A percentile compares a stretch with the other conserved stretches of the same genome.
These are phyloP conservation scores for Metschnikowia koreensis DNA, from an alignment of 805 yeast genomes.

Conservation along the genomic window DNA sequence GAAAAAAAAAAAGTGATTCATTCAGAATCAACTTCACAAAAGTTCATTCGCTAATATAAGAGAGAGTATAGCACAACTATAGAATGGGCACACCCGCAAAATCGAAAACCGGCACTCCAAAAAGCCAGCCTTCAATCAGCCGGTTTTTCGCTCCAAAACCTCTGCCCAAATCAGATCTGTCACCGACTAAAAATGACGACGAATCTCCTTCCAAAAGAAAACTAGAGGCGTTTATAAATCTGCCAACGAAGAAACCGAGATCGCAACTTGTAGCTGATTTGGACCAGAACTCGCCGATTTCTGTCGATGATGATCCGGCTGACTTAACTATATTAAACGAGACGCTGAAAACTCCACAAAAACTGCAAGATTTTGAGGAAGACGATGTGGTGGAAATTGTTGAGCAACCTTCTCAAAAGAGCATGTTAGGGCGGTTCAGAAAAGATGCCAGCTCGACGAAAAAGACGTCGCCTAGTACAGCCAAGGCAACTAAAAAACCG, in stretches of 20 bases:
- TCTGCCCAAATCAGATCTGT: neutral
- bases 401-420: neutral
- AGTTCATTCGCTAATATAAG: too few species aligned
- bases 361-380: neutral
- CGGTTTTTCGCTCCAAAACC: conserved; percentile 11
- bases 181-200: too few species aligned
- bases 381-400: neutral
- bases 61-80: neutral
- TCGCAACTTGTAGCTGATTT: neutral
- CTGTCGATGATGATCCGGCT: neutral
- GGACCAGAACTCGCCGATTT: neutral
- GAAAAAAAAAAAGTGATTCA: too few species aligned
- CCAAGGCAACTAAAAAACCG: neutral
- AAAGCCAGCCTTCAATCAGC: conserved; percentile 16
- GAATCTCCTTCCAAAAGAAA: neutral
- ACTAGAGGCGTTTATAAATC: neutral
- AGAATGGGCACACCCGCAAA: neutral
- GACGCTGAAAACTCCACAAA: neutral
- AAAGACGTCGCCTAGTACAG: neutral
- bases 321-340: neutral
- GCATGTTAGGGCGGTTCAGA: neutral
- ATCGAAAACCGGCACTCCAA: neutral
- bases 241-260: neutral
- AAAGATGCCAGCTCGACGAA: neutral
- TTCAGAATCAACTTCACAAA: too few species aligned